Base-by-base conservation (phyloP, 116 monocot species). In the Posidonia oceanica region DNA sequence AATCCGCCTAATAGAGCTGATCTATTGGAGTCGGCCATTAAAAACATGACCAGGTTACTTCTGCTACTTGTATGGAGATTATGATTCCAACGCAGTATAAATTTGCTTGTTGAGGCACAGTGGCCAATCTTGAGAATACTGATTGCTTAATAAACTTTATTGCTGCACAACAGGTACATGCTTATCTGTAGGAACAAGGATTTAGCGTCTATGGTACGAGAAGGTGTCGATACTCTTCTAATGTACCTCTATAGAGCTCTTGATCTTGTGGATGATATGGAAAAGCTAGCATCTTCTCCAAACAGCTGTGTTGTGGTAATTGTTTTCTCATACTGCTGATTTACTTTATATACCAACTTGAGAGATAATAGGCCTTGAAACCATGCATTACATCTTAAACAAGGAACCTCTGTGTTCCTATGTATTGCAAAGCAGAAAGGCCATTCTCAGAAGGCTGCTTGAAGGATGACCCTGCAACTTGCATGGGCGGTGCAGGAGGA, bases 161-260 rank as follows among this genome's bases (percentile, higher is more conserved):
- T 63, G 44, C 20, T 74, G 29, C 17, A 75, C 65, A 72, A 10
- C 83, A 99, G 99, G 78, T 99, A 93, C 76, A 67, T 99, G 8
- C 54, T 69, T 66, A 61, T 77, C 42, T 86, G 78, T 54, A 85
- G 99, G 53, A 73, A 84, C 53, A 88, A 79, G 81, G 81, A 84
- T 54, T 84, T 93, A 69, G 74, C 55, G 69, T 68, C 82, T 73
- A 60, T 79, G 38, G 76, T 93, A 52, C 78, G 73, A 71, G 88
- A 93, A 75, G 99, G 99, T 57, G 88, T 93, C 37, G 99, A 99
- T 83, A 93, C 99, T 66, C 86, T 99, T 80, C 71, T 99, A 36
- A 90, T 99, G 88, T 99, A 93, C 69, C 99, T 99, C 48, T 99
- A 93, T 78, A 85, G 93, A 80, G 84, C 90, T 56, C 93, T 99